Evolutionary conservation across 2,329 filamentous ascomycete species (phyloP).

Genomic region (Microsporum audouinii): DNA sequence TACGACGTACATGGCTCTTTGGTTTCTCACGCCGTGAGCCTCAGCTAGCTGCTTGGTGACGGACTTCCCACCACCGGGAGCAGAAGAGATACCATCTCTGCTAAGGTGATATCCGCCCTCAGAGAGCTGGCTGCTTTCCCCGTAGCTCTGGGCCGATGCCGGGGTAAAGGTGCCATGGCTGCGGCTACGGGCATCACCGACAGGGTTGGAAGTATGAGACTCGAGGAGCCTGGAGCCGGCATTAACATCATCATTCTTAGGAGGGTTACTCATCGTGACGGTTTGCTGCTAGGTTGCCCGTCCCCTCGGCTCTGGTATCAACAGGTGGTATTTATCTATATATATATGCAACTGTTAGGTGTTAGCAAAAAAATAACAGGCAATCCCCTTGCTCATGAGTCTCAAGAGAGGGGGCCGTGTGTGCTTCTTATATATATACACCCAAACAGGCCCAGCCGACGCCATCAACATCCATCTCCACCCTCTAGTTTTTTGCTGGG

Average conservation of each 20-base stretch:
- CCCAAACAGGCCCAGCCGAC: not conserved
- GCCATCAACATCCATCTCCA: not conserved
- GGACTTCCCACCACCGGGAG: constrained; percentile 47
- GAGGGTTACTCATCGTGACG: not conserved
- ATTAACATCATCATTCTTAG: constrained; percentile 9
- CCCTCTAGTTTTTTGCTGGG: not conserved
- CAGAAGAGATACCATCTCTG: constrained; percentile 33
- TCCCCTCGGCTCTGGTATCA: too few species aligned
- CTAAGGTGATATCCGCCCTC: constrained; percentile 21
- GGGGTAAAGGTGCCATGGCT: constrained; percentile 66
- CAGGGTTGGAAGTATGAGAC: constrained; percentile 27
- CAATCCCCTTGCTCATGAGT: too few species aligned
- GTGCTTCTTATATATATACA: not conserved
- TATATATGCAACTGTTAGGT: too few species aligned
- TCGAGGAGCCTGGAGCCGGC: constrained; percentile 30
- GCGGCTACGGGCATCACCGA: constrained; percentile 31
- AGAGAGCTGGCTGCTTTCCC: constrained; percentile 20
- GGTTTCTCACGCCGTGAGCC: constrained; percentile 62
- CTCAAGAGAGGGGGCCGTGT: too few species aligned
- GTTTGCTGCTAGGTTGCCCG: not conserved
- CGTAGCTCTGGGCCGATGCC: constrained; percentile 40
- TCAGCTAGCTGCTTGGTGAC: constrained; percentile 61
- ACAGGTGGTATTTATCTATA: too few species aligned
- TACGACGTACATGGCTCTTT: constrained; percentile 54
- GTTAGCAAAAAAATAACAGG: too few species aligned